Base-by-base conservation (phyloP, 495 filamentous ascomycete genomes). In the Aspergillus steynii region DNA sequence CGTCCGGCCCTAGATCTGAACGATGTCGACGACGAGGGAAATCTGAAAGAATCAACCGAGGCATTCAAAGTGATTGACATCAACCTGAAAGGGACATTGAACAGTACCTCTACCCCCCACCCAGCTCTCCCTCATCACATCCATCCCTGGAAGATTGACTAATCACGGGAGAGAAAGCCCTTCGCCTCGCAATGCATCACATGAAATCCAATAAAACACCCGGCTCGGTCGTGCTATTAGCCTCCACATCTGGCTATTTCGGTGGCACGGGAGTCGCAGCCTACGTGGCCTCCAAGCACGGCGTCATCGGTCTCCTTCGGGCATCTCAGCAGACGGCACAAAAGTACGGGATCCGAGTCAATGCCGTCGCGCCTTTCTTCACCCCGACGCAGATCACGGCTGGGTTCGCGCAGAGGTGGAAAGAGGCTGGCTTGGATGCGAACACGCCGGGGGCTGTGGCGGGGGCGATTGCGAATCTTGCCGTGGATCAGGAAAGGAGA, bases 21-120 rank as follows among this genome's bases (percentile, higher is more conserved):
- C 0, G 42, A 57, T 42, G 56, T 68, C 7, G 67, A 71, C 46
- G 65, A 60, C 5, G 31, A 64, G 14, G 69, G 67, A 6, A 48
- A 65, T 4, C 56, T 74, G 4, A 29, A 28, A 3, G 70, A 73
- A 52, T 61, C 53, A 28, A 10, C 25, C 1, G 70, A 74, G 26
- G 69, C 53, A 4, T 59, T 28, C 2, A 64, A 54, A n/a, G 66
- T 74, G 2, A 71, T 74, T 50, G 70, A 73, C 58, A 61, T 73
- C 4, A 74, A 73, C 56, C n/a, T 73, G 3, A 74, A 71, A 53
- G 68, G 72, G 1, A 73, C 70, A 14, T 51, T 74, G 50, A 73
- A 73, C 50, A 74, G 70, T 73, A 64, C 9, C 34, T 55, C 27
- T 12, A 32, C 12, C 50, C 45, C 45, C 27, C 6, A 20, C 31